Base-by-base conservation (phyloP, 179 eudicot species). In the Silene coronaria region DNA sequence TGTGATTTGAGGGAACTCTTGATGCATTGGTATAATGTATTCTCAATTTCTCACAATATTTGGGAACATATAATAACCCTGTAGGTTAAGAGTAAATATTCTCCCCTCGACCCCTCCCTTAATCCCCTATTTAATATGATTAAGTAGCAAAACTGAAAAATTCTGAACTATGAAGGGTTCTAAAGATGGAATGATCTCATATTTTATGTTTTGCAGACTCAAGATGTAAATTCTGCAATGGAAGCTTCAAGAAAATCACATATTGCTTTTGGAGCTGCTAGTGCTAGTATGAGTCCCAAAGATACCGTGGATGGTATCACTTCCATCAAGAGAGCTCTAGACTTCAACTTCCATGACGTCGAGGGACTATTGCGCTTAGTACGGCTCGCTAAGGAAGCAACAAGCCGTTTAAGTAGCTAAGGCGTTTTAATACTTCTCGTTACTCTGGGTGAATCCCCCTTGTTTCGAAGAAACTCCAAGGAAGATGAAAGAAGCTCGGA, bases 181-280 rank as follows among this genome's bases (percentile, higher is more conserved):
- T n/a, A 55, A 34, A n/a, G 57, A 69, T 78, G 23, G 60, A 63
- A 9, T 73, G 70, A 70, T 63, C 76, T 78, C 66, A 74, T 42
- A 57, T 67, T 61, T 70, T 32, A 76, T 76, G 74, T 61, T 77
- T 63, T 82, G 87, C 88, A 95, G 99, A 85, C 96, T 68, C 91
- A 84, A 80, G 95, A 92, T 76, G 95, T 88, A 69, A 87, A 84
- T 80, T 82, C 45, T 76, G 96, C 97, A 75, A 95, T 95, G 99
- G 99, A 95, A 83, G 99, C 99, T 67, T 89, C 97, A 48, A 88
- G 92, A 79, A 95, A 87, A 87, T 89, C 99, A 59, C 88, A 86
- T 70, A 60, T 75, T 76, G 94, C 99, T 76, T 92, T 87, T 79
- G 78, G 82, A 78, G 91, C 97, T 69, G 96, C 90, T 82, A 86